These are phyloP conservation scores for Beauveria brongniartii DNA, from an alignment of 2,329 filamentous ascomycete species.

Conservation along the genomic window DNA sequence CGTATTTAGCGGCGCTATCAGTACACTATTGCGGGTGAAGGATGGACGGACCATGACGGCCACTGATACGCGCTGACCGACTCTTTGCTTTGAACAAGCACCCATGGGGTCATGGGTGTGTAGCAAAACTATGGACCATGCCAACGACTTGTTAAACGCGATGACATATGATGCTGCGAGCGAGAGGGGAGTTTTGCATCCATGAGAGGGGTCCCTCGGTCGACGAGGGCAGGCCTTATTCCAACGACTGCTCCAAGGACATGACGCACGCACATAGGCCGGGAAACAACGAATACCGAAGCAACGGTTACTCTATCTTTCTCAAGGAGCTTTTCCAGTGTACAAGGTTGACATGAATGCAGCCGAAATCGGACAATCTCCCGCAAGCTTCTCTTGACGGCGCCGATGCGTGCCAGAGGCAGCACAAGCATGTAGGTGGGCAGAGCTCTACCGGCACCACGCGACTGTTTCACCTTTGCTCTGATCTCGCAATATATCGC, in stretches of 20 bases:
- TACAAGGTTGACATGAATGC: background rate
- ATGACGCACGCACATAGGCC: background rate
- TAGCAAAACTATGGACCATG: background rate
- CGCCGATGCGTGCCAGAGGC: background rate
- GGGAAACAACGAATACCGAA: background rate
- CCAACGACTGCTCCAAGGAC: background rate
- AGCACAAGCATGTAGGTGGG: background rate
- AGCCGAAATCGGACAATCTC: background rate
- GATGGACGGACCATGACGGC: background rate
- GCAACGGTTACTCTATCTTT: background rate
- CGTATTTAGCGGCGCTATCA: background rate
- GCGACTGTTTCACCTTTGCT: background rate
- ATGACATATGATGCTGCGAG: slow-evolving; percentile 1
- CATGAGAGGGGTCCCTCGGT: too few relatives aligned
- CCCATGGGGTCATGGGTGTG: background rate
- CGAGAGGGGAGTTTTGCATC: slow-evolving; percentile 1
- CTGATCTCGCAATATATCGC: background rate
- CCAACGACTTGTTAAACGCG: background rate
- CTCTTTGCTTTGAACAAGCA: slow-evolving; percentile 1
- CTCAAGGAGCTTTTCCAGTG: background rate
- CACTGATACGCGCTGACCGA: background rate
- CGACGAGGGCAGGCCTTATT: background rate
- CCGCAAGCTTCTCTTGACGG: background rate
- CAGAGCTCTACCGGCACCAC: background rate
- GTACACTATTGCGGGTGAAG: background rate